Base-by-base conservation (phyloP, 177 flowering plant genomes). In the Vitis hybrid region DNA sequence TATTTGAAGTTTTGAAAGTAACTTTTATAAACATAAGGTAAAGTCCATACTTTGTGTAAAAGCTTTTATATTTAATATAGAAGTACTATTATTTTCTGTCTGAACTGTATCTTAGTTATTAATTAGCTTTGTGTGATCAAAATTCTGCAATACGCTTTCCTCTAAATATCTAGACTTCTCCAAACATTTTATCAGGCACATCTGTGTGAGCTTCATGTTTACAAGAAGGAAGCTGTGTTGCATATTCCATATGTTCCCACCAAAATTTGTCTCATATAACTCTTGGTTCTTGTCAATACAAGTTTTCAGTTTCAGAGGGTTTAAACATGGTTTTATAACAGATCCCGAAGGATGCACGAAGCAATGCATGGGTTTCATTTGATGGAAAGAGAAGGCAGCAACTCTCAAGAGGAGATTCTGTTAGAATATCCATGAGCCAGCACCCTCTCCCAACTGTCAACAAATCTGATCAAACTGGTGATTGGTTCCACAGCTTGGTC, bases 361-460 rank as follows among this genome's bases (percentile, higher is more conserved):
- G 97, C 78, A 96, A 92, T 82, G 98, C 98, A 58, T 96, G 99
- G 99, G 99, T 90, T 29, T 96, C 99, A 18, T 96, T 96, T 76
- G 99, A 96, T 78, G 98, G 98, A 55, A 96, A 93, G 86, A 90
- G 98, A 79, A 87, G 99, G 77, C 98, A 93, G 78, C 99, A 96
- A 68, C 94, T 93, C 31, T 96, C 97, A 2, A 84, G 91, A 75
- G 99, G 98, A 67, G 89, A 95, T 72, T 91, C 98, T 0, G 90
- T 96, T 22, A 76, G 83, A 67, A 92, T 96, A 81, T 85, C 26
- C 10, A 96, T 96, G 99, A 96, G 99, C 79, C 74, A 89, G 80
- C 97, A 93, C 72, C 99, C 99, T 11, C 87, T 96, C 33, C 99
- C 99, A 53, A 96, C 99, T 0, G 94, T 96, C 68, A 96, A 96